Evolutionary conservation across 345 rosid species (phyloP), one percentile per base, ranked within the genome.

Genomic region (Ceriops zippeliana): DNA sequence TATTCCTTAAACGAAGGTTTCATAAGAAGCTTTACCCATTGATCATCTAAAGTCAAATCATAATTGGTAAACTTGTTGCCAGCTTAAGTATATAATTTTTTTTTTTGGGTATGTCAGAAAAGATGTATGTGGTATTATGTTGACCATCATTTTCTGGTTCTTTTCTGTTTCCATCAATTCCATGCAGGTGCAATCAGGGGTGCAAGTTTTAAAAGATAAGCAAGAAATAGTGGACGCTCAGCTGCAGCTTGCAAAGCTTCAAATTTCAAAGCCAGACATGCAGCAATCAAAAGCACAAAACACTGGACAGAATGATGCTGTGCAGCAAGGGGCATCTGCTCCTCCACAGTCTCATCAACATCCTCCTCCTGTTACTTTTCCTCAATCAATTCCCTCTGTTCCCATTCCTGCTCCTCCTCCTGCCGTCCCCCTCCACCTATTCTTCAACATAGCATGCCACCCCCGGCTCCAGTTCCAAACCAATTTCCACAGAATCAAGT

Each of bases 181-280:
- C 46, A 10, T 71, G 77, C 83, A 93, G 98, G 93, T 93, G 70
- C 97, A 89, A 79, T 74, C 83, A 5, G 93, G 91, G 70, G 85
- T 93, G 7, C 83, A 78, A 32, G 74, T 75, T 73, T 65, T 93
- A 78, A 90, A 84, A 80, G 97, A 89, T 78, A 93, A 87, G 77
- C 97, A 89, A 63, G 97, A 86, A 24, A 78, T 80, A 38, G 32
- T 86, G 64, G 93, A 86, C 75, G 85, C 87, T 71, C 93, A 86
- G 67, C 73, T 86, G 78, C 92, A 82, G 73, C 83, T 89, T 37
- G 72, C 83, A 34, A 90, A 85, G 79, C 70, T 85, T 68, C 93
- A 89, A 58, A 76, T 83, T 61, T 69, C 89, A 34, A 86, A 81
- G 79, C 72, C 52, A 27, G 87, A 83, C 26, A 84, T 82, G 75